Percentiles rank a stretch among this genome's conserved stretches.
These are phyloP conservation scores for Scedosporium minutisporum DNA, from an alignment of 2,329 filamentous ascomycete genomes.

Conservation along the genomic window DNA sequence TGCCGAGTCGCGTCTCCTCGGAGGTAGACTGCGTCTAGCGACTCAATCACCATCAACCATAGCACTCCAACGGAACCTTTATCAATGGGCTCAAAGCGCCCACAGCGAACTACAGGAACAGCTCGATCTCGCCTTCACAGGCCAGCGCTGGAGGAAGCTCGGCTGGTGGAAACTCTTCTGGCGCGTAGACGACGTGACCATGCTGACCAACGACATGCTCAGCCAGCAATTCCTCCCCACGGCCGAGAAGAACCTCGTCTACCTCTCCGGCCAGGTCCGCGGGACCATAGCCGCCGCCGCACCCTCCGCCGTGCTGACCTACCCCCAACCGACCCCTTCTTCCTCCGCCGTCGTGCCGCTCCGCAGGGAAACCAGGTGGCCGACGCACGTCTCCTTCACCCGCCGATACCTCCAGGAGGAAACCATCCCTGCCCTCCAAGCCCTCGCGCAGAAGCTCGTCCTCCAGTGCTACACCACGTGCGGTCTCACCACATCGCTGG, in stretches of 20 bases:
- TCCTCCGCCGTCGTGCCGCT: not conserved
- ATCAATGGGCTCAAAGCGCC: slow-evolving; percentile 66
- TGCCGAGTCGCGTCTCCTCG: slow-evolving; percentile 33
- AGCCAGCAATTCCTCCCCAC: slow-evolving; percentile 65
- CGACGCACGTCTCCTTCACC: slow-evolving; percentile 61
- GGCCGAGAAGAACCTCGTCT: slow-evolving; percentile 75
- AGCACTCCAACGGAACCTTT: slow-evolving; percentile 48
- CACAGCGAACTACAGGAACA: slow-evolving; percentile 76
- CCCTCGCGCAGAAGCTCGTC: slow-evolving; percentile 64
- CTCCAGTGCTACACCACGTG: slow-evolving; percentile 67
- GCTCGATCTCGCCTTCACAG: slow-evolving; percentile 66
- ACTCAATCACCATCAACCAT: slow-evolving; percentile 22
- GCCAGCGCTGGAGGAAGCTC: slow-evolving; percentile 68
- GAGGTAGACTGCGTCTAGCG: slow-evolving; percentile 21
- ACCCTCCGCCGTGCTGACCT: not conserved
- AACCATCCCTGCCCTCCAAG: slow-evolving; percentile 61
- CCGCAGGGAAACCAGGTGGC: slow-evolving; percentile 47
- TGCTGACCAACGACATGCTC: slow-evolving; percentile 73
- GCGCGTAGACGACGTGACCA: slow-evolving; percentile 83
- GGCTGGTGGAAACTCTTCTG: slow-evolving; percentile 95
- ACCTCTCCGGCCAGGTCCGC: slow-evolving; percentile 51
- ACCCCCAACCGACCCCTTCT: not conserved
- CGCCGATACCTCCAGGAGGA: slow-evolving; percentile 57
- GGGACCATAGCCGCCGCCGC: slow-evolving; percentile 37
- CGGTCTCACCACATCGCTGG: slow-evolving; percentile 46